Base-by-base conservation (phyloP, 2,329 filamentous ascomycete genomes). In the Ustulina deusta region DNA sequence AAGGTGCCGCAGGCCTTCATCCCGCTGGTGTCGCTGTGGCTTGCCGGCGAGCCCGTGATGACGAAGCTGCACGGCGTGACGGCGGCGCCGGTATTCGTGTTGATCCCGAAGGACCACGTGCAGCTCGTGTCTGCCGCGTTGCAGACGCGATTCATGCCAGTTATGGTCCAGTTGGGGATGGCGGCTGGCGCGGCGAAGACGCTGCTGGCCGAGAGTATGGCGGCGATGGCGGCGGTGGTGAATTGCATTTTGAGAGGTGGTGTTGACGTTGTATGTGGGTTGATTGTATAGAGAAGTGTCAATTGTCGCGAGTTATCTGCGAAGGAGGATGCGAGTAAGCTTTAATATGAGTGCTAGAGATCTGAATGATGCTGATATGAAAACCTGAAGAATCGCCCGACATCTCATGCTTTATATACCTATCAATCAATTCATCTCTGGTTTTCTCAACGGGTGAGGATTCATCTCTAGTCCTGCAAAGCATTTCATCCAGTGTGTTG, bases 1-100 rank as follows among this genome's bases (percentile, higher is more conserved):
- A 81, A 88, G 65, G 73, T 74, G 44, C 85, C 86, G 79, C 84
- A 88, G 57, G 71, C 58, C 73, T 61, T 78, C 77, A 40, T n/a
- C 2, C 71, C 76, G 78, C 11, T 79, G 65, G 75, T 70, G 51
- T 82, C 79, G 20, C 80, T 81, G 55, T 80, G 81, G 74, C 77
- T 79, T 67, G 79, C 78, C 42, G 78, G 72, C 9, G 70, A 52
- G 34, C 68, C 69, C 13, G 70, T 77, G 71, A 82, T 79, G 61
- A 77, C 73, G 76, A 83, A 83, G 63, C 67, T 74, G 79, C 81
- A 84, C 20, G 80, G 81, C 5, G 72, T 73, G 46, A 64, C 69
- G 56, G 74, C 74, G 40, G 71, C 69, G 66, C 65, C 52, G n/a
- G 61, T 58, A 70, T 74, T 71, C 36, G 80, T 80, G 75, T 82